Conservation (phyloP, 257 asterid genomes). For the Capsicum chinense region DNA sequence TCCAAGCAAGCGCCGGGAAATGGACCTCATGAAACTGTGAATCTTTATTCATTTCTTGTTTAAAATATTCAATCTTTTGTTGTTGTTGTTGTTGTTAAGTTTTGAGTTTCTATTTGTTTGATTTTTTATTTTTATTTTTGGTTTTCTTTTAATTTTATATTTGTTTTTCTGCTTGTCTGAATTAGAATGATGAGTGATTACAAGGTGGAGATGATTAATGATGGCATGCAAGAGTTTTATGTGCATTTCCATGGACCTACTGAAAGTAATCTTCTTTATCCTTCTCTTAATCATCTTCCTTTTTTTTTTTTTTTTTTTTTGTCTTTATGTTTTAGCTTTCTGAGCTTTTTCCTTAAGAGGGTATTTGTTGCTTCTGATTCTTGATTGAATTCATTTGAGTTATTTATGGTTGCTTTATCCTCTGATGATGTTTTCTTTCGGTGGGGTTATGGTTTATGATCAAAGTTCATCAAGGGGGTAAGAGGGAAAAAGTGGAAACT, state of each 20-base stretch:
- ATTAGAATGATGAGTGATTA: slow-evolving; percentile 98
- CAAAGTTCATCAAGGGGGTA: not conserved
- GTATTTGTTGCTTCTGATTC: slow-evolving; percentile 32
- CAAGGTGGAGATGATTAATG: slow-evolving; percentile 94
- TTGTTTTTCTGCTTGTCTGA: slow-evolving; percentile 22
- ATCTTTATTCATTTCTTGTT: slow-evolving; percentile 33
- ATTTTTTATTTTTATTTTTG: not conserved
- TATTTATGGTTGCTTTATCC: too few species aligned
- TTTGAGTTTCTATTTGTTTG: slow-evolving; percentile 14
- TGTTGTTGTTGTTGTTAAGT: slow-evolving; percentile 25
- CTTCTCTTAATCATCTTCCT: slow-evolving; percentile 26
- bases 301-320: slow-evolving; percentile 27
- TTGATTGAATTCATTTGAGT: slow-evolving; percentile 8
- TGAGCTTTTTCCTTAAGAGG: slow-evolving; percentile 34
- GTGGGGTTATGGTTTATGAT: not conserved
- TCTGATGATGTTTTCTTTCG: not conserved
- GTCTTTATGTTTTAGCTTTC: slow-evolving; percentile 24
- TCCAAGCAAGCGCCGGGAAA: slow-evolving; percentile 98
- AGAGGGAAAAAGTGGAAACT: not conserved
- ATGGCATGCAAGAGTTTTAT: slow-evolving; percentile 87
- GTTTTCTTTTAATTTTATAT: not conserved
- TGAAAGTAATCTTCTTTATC: slow-evolving; percentile 63
- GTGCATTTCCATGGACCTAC: slow-evolving; percentile 91
- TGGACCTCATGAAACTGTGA: slow-evolving; percentile 97
- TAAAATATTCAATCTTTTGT: not conserved